phyloP scores from a whole-genome alignment of 2,329 filamentous ascomycete species.

The Aspergillus uvarum region DNA sequence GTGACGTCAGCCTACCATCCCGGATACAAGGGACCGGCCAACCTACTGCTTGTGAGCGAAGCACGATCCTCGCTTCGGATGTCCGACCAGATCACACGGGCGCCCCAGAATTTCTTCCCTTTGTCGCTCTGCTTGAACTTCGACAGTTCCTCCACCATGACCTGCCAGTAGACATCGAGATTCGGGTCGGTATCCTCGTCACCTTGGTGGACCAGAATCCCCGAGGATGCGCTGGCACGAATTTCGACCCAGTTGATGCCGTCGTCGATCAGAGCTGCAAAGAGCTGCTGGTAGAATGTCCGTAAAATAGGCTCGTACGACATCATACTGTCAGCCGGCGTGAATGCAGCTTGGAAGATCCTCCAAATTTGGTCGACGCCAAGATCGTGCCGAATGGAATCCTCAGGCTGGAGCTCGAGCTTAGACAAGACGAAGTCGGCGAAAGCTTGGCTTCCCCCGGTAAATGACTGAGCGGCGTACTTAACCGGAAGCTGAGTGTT shows the following conservation, averaged over 20 bases:
- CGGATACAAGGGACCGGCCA: too few species aligned
- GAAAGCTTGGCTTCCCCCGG: slow-evolving; percentile 69
- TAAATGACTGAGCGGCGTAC: slow-evolving; percentile 68
- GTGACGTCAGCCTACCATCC: neutral
- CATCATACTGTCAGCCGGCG: slow-evolving; percentile 68
- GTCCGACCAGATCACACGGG: slow-evolving; percentile 78
- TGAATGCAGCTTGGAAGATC: slow-evolving; percentile 74
- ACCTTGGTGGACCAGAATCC: slow-evolving; percentile 64
- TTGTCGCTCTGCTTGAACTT: slow-evolving; percentile 68
- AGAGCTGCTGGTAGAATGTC: slow-evolving; percentile 67
- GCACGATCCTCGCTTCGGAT: slow-evolving; percentile 50
- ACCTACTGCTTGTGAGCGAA: slow-evolving; percentile 10
- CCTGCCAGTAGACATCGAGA: slow-evolving; percentile 62
- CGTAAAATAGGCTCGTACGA: slow-evolving; percentile 87
- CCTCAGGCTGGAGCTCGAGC: slow-evolving; percentile 67
- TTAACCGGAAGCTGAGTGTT: slow-evolving; percentile 57
- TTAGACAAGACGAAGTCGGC: slow-evolving; percentile 70
- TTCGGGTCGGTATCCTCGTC: slow-evolving; percentile 67
- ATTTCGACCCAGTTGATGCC: slow-evolving; percentile 82
- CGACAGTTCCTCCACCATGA: slow-evolving; percentile 72
- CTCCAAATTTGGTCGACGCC: slow-evolving; percentile 81
- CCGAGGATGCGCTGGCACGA: slow-evolving; percentile 68
- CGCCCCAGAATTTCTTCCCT: slow-evolving; percentile 76
- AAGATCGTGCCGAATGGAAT: slow-evolving; percentile 76
- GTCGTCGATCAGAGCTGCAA: slow-evolving; percentile 69